Conservation (phyloP, 129 eudicot species). For the Flaveria ramosissima region DNA sequence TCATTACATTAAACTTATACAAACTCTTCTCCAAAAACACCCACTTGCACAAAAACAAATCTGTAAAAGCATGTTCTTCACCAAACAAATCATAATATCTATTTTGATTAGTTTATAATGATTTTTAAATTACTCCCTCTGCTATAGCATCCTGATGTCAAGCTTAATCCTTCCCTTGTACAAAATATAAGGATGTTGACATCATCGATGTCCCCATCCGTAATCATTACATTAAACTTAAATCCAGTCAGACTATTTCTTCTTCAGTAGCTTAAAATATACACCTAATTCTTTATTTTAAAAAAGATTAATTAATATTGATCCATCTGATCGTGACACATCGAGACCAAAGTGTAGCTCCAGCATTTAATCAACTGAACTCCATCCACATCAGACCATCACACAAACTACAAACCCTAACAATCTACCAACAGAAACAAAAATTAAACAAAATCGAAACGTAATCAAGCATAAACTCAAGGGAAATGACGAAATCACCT, state of each 20-base stretch:
- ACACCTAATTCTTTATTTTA: not conserved
- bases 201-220: slow-evolving; percentile 6
- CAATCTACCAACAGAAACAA: not conserved
- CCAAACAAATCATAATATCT: slow-evolving; percentile 9
- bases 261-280: not conserved
- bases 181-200: not conserved
- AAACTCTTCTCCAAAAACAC: too few relatives aligned
- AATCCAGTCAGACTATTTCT: not conserved
- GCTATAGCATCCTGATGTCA: not conserved
- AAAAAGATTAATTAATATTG: not conserved
- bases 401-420: not conserved
- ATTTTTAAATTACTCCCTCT: slow-evolving; percentile 6
- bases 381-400: not conserved
- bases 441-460: not conserved
- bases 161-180: not conserved
- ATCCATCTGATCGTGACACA: slow-evolving; percentile 12
- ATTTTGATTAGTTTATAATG: not conserved
- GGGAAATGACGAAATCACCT: slow-evolving; percentile 55
- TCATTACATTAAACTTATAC: too few relatives aligned
- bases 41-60: too few relatives aligned
- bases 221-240: not conserved
- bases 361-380: not conserved
- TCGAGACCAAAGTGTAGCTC: slow-evolving; percentile 1
- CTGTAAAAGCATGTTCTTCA: not conserved
- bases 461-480: slow-evolving; percentile 10